phyloP scores from a whole-genome alignment of 2,329 filamentous ascomycete species.

The Rachicladosporium sp. region DNA sequence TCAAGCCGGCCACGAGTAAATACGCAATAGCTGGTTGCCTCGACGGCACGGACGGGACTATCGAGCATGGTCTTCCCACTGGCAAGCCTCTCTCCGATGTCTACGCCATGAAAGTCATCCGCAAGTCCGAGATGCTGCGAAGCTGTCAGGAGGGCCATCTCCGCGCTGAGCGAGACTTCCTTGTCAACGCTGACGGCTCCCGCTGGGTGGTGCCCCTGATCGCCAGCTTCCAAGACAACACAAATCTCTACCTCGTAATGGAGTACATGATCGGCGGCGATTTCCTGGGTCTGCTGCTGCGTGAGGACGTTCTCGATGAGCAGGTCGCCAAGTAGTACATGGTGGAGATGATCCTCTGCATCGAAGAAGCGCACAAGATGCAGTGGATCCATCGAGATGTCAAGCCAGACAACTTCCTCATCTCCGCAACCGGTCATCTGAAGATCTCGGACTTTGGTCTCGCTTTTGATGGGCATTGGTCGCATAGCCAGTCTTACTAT shows the following conservation, averaged over 20 bases:
- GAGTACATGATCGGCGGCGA: conserved; percentile 97
- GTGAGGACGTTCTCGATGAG: conserved; percentile 73
- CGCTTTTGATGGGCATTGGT: conserved; percentile 91
- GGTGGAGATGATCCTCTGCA: conserved; percentile 89
- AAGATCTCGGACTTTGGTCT: conserved; percentile 96
- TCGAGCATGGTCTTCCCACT: conserved; percentile 7
- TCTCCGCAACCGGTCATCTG: conserved; percentile 74
- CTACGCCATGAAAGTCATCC: conserved; percentile 95
- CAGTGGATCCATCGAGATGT: conserved; percentile 90
- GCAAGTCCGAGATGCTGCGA: conserved; percentile 83
- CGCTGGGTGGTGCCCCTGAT: conserved; percentile 82
- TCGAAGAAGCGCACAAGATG: conserved; percentile 82
- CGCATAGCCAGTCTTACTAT: conserved; percentile 79
- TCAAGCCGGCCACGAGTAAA: neutral
- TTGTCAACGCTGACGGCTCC: conserved; percentile 79
- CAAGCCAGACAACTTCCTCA: conserved; percentile 95
- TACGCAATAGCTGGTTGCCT: neutral
- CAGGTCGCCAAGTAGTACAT: conserved; percentile 72
- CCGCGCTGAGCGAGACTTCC: conserved; percentile 79
- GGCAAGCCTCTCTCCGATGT: conserved; percentile 42
- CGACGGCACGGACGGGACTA: conserved; percentile 2
- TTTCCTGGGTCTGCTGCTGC: conserved; percentile 75
- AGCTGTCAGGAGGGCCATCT: conserved; percentile 88
- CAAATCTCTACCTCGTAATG: conserved; percentile 86
- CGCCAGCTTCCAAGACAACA: conserved; percentile 75